phyloP scores from a whole-genome alignment of 75 land plant genomes.

The Pinus tabuliformis region DNA sequence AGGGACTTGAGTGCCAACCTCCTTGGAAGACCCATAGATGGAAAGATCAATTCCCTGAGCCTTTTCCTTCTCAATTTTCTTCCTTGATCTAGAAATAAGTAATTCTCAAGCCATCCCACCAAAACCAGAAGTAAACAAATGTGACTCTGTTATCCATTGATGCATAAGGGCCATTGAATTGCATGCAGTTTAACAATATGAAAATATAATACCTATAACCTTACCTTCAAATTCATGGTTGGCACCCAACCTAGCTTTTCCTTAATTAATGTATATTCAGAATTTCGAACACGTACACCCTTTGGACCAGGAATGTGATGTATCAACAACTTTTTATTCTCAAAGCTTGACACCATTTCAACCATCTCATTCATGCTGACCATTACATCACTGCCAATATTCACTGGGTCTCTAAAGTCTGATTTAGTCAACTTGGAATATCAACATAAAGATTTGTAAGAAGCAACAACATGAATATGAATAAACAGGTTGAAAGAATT shows the following conservation, averaged over 20 bases:
- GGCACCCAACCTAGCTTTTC: constrained; percentile 98
- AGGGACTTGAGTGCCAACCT: constrained; percentile 88
- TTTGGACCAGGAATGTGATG: constrained; percentile 96
- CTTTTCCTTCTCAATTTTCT: constrained; percentile 82
- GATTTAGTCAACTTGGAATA: constrained; percentile 84
- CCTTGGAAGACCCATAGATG: constrained; percentile 76
- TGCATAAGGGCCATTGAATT: not conserved
- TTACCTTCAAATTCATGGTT: constrained; percentile 83
- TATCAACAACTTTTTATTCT: constrained; percentile 77
- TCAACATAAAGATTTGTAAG: not conserved
- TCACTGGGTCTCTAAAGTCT: constrained; percentile 90
- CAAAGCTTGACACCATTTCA: constrained; percentile 85
- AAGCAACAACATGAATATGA: not conserved
- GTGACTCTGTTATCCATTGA: not conserved
- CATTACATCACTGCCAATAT: constrained; percentile 97
- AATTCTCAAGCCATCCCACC: constrained; percentile 76
- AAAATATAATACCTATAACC: not conserved
- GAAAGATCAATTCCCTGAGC: constrained; percentile 52
- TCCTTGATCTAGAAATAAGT: constrained; percentile 95
- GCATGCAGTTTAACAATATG: not conserved
- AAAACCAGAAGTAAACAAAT: constrained; percentile 5
- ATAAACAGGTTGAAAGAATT: not conserved
- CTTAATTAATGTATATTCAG: constrained; percentile 88
- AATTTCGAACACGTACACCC: constrained; percentile 93
- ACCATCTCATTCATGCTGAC: constrained; percentile 99